A percentile compares a stretch with the other conserved stretches of the same genome.
These are phyloP conservation scores for Syzygium oleosum DNA, from an alignment of 345 rosid species.

Conservation along the genomic window DNA sequence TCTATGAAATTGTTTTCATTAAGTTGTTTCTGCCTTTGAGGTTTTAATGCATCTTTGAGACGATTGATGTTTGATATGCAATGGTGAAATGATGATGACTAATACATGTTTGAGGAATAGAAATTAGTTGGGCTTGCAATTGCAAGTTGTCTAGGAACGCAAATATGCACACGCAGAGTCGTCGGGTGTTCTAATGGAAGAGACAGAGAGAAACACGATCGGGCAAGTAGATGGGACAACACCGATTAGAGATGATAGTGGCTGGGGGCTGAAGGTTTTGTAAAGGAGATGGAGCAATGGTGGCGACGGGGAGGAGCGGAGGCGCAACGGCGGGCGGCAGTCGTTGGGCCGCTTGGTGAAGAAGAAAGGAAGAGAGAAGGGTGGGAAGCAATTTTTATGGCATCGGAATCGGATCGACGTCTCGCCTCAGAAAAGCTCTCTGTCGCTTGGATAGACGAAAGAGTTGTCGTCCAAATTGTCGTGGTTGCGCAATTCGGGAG, in stretches of 20 bases:
- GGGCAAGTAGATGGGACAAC: not conserved
- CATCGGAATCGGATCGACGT: not conserved
- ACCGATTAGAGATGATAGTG: not conserved
- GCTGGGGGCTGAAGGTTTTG: not conserved
- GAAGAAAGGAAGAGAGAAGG: not conserved
- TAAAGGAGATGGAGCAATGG: not conserved
- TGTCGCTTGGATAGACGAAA: not conserved
- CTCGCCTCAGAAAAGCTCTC: not conserved
- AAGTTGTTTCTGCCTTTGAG: not conserved
- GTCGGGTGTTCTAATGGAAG: not conserved
- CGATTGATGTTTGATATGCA: not conserved
- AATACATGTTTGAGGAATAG: not conserved
- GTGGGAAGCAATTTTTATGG: not conserved
- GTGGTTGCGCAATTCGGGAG: not conserved
- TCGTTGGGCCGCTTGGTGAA: not conserved
- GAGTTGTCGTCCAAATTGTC: not conserved
- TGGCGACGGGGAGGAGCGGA: not conserved
- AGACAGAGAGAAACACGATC: not conserved
- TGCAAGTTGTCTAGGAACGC: not conserved
- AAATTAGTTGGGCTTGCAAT: not conserved
- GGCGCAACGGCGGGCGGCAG: not conserved
- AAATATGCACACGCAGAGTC: not conserved
- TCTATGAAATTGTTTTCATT: not conserved
- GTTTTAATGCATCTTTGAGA: not conserved
- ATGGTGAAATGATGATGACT: not conserved